phyloP scores from a whole-genome alignment of 257 asterid genomes.

The Cordia subcordata region DNA sequence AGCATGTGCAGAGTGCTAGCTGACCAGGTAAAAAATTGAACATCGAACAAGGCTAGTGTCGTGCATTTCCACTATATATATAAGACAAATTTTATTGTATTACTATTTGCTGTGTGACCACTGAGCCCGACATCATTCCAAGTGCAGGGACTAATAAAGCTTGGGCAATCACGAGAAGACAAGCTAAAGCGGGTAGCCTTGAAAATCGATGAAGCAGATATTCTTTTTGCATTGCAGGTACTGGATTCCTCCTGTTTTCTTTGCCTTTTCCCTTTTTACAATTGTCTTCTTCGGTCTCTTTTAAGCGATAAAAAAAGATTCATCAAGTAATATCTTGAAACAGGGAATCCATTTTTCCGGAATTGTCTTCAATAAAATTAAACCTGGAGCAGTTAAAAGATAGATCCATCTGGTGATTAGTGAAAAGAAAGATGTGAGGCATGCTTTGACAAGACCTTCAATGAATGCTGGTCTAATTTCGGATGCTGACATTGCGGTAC shows the following conservation, averaged over 20 bases:
- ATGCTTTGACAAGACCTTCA: too few species aligned
- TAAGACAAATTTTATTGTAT: too few species aligned
- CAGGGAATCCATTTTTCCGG: slow-evolving; percentile 92
- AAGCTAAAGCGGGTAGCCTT: slow-evolving; percentile 69
- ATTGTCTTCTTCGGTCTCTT: too few species aligned
- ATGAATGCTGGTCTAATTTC: too few species aligned
- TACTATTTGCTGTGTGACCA: too few species aligned
- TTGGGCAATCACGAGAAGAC: slow-evolving; percentile 79
- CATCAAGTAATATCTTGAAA: neutral
- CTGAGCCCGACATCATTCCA: too few species aligned
- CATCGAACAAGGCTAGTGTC: neutral
- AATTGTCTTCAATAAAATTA: slow-evolving; percentile 70
- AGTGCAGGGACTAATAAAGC: slow-evolving; percentile 83
- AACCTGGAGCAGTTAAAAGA: too few species aligned
- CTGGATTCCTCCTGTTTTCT: too few species aligned
- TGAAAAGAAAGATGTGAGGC: too few species aligned
- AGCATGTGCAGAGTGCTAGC: slow-evolving; percentile 84
- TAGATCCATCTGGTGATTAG: neutral
- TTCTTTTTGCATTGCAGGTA: slow-evolving; percentile 89
- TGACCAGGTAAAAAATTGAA: slow-evolving; percentile 93
- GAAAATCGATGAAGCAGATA: slow-evolving; percentile 67
- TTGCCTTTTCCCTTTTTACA: too few species aligned
- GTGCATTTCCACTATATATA: neutral
- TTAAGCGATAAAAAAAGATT: too few species aligned
- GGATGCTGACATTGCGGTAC: too few species aligned